Percentiles rank a stretch among this genome's conserved stretches.
Evolutionary conservation across 257 asterid genomes (phyloP).

Genomic region (Avicennia marina): DNA sequence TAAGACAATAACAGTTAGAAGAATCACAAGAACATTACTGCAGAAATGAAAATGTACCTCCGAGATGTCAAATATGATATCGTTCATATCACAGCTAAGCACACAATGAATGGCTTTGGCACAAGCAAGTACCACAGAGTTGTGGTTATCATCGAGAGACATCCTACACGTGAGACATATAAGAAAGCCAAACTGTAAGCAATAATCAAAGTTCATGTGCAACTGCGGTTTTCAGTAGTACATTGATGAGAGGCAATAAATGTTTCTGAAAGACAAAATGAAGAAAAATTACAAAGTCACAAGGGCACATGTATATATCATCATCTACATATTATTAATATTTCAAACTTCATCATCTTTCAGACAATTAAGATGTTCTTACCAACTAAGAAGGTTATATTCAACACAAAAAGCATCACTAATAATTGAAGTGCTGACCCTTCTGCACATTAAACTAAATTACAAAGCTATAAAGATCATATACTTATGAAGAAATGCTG

Average conservation of each 20-base stretch:
- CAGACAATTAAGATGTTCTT: too few species aligned
- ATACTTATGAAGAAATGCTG: neutral
- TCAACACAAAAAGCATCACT: too few species aligned
- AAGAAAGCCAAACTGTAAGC: conserved; percentile 11
- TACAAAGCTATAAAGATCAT: conserved; percentile 3
- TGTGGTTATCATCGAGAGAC: conserved; percentile 80
- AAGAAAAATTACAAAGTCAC: neutral
- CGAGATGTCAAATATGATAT: conserved; percentile 47
- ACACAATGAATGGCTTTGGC: conserved; percentile 70
- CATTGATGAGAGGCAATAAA: neutral
- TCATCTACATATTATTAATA: neutral
- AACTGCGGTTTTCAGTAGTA: conserved; percentile 4
- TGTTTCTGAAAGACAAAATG: neutral
- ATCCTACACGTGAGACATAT: conserved; percentile 47
- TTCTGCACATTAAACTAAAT: too few species aligned
- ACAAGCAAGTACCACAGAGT: conserved; percentile 79
- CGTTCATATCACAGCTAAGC: conserved; percentile 64
- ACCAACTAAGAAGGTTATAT: neutral
- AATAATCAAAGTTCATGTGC: conserved; percentile 2
- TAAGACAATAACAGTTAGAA: too few species aligned
- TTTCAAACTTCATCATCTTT: too few species aligned
- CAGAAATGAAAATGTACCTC: conserved; percentile 49
- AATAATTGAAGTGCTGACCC: too few species aligned
- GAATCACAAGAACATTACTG: conserved; percentile 11
- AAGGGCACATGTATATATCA: conserved; percentile 8